Base-by-base conservation (phyloP, 495 filamentous ascomycete genomes). In the Astrothelium subdiscretum region DNA sequence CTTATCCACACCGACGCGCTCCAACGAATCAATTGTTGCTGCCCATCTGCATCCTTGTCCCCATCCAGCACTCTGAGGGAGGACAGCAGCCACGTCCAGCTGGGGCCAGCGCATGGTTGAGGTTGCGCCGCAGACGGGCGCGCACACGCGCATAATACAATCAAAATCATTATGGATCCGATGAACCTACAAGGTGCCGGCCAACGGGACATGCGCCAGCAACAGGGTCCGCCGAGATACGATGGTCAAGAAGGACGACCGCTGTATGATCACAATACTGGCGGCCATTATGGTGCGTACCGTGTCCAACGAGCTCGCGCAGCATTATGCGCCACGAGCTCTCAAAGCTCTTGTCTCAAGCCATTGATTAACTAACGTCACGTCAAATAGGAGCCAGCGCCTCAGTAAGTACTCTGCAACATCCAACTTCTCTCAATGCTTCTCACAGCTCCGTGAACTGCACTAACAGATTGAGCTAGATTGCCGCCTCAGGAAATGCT, bases 211-310 rank as follows among this genome's bases (percentile, higher is more conserved):
- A 54, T 54, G 12, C 48, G 48, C 5, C 48, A 54, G 48, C 48
- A 48, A 48, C 43, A 54, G 48, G 48, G 48, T 29, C 48, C 48
- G 5, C 48, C 48, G 29, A 65, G 67, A 48, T 76, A 76, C 51
- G 74, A 76, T 58, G 74, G 74, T 22, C 59, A 63, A 58, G 69
- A 74, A 60, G 73, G 73, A 11, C 66, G 80, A 66, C 85, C 86
- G 58, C 77, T 83, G 13, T 97, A 97, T 75, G 90, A 97, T 75
- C 81, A 85, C 52, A 76, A 77, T 64, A 85, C 89, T 70, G 90
- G 89, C 62, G 92, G 92, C 61, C 91, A 96, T 74, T 96, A 95
- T 77, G 92, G 90, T 91, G 79, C 66, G 81, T 81, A 59, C 12
- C 31, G 31, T 31, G 15, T 13, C 58, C 0, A 1, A 3, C 32